Evolutionary conservation across 2,329 filamentous ascomycete genomes (phyloP), one percentile per base, ranked within the genome.

Genomic region (Sporothrix pseudoabietina): DNA sequence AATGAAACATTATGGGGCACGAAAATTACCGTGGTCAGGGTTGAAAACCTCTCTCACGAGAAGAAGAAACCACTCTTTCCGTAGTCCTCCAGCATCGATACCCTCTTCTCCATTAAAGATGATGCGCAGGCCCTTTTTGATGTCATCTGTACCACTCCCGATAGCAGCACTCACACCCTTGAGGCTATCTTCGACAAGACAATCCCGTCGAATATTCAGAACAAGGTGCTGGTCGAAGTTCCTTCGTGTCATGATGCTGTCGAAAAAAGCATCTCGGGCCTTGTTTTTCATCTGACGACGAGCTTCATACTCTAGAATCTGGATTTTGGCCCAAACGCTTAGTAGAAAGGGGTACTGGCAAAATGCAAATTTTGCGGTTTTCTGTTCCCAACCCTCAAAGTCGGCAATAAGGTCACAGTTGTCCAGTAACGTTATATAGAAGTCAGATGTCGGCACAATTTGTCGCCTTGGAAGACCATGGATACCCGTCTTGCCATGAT

Each of bases 61-160:
- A 74, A 97, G 87, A 69, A 97, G 83, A 79, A 98, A 98, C 94
- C 94, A 98, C 82, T 98, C 94, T 81, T 98, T 98, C 73, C 94
- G 89, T 72, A 97, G 85, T 0, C 94, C 94, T 52, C 94, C 94
- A 4, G 92, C 94, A 82, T 98, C 94, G 69, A 97, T 90, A 4
- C 94, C 94, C 81, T 98, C 94, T 82, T 98, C 94, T 44, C 93
- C 94, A 44, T 88, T 86, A 77, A 98, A 98, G 74, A 92, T 90
- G 74, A 98, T 96, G 22, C 92, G 89, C 39, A 98, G 83, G 0
- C 92, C 92, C 80, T 97, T 98, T 81, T 97, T 97, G 80, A 97
- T 90, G 75, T 97, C 94, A 77, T 95, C 93, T 71, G 90, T 88
- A 14, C 92, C 90, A 71, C 91, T 89, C 16, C 94, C 93, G 71